phyloP scores from a whole-genome alignment of 305 asterid species.

The Salvia sclarea region DNA sequence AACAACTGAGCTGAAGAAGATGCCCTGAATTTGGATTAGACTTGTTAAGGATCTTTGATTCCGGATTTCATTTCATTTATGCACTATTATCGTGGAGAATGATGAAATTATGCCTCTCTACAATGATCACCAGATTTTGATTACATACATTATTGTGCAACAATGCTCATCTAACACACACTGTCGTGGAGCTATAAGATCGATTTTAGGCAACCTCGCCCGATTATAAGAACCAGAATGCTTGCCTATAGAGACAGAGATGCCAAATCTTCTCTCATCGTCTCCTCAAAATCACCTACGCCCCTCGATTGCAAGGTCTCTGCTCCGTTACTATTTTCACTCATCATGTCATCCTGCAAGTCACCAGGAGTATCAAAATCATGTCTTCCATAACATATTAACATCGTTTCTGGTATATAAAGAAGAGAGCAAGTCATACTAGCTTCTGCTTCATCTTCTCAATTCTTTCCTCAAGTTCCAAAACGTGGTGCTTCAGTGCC shows the following conservation, averaged over 20 bases:
- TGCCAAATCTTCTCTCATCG: slow-evolving; percentile 1
- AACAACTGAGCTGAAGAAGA: too few relatives aligned
- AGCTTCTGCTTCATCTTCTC: slow-evolving; percentile 47
- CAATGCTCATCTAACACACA: too few relatives aligned
- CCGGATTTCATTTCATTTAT: neutral
- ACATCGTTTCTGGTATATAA: neutral
- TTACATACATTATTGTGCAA: neutral
- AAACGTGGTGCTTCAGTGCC: slow-evolving; percentile 60
- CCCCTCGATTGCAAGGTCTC: too few relatives aligned
- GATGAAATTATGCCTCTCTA: neutral
- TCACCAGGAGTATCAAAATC: slow-evolving; percentile 6
- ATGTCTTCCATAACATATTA: too few relatives aligned
- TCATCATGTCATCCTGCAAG: slow-evolving; percentile 45
- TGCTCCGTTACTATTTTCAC: slow-evolving; percentile 16
- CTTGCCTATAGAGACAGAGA: neutral
- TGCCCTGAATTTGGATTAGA: neutral
- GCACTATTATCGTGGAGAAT: neutral
- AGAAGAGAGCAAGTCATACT: slow-evolving; percentile 32
- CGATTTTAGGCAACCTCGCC: neutral
- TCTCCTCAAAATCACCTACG: too few relatives aligned
- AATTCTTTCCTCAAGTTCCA: slow-evolving; percentile 47
- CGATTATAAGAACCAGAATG: slow-evolving; percentile 4
- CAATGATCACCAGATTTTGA: neutral
- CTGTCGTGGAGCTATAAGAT: neutral
- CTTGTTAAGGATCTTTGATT: neutral